Evolutionary conservation across 2,329 filamentous ascomycete genomes (phyloP).

Genomic region (Davidsoniella australis): DNA sequence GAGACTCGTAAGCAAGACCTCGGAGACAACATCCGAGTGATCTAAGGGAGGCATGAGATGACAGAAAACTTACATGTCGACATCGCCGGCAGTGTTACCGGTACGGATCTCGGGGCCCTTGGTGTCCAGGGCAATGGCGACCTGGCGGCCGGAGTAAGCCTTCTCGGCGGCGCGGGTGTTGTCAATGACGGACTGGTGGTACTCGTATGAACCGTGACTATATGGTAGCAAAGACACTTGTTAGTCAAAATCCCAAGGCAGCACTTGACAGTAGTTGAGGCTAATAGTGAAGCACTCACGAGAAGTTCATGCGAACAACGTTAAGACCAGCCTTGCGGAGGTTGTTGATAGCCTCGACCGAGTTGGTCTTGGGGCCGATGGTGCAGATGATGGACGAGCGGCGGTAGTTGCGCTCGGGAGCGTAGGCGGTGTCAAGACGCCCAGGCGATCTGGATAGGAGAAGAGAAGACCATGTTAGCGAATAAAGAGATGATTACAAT

Average conservation of each 20-base stretch:
- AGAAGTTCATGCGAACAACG: constrained; percentile 98
- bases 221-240: not conserved
- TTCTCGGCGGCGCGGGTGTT: constrained; percentile 78
- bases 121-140: constrained; percentile 83
- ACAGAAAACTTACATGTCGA: constrained; percentile 42
- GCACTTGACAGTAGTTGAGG: not conserved
- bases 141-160: constrained; percentile 59
- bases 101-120: constrained; percentile 47
- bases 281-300: constrained; percentile 18
- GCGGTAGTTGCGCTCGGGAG: constrained; percentile 77
- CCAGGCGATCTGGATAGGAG: constrained; percentile 33
- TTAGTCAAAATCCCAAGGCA: not conserved
- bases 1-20: not conserved
- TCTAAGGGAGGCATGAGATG: not conserved
- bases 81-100: constrained; percentile 60
- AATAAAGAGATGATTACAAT: too few relatives aligned
- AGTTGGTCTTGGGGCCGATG: constrained; percentile 98
- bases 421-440: constrained; percentile 75
- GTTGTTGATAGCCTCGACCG: constrained; percentile 87
- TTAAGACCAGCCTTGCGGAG: constrained; percentile 84
- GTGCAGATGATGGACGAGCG: constrained; percentile 98
- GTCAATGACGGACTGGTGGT: constrained; percentile 97
- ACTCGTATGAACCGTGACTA: constrained; percentile 58
- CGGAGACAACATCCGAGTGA: not conserved
- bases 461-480: too few relatives aligned